phyloP scores from a whole-genome alignment of 257 asterid genomes.

The Plectranthus barbatus region DNA sequence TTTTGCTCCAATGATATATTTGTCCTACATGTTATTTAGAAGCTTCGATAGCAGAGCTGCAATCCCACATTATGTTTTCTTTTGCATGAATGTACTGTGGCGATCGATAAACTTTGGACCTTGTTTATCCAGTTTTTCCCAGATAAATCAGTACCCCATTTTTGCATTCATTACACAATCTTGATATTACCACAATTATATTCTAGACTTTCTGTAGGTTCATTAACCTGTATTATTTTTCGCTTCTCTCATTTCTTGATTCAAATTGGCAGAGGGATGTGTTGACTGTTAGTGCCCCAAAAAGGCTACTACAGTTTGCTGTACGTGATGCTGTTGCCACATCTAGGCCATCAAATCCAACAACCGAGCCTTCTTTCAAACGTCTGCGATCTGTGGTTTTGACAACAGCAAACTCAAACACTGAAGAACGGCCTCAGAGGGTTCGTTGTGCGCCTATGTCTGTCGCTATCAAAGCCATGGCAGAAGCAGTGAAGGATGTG shows the following conservation, averaged over 20 bases:
- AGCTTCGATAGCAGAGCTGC: background rate
- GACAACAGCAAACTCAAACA: constrained; percentile 35
- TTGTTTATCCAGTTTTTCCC: background rate
- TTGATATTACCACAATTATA: background rate
- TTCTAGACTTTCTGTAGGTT: background rate
- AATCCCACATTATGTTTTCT: background rate
- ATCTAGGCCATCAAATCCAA: constrained; percentile 42
- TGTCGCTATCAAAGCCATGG: constrained; percentile 74
- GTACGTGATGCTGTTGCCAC: constrained; percentile 91
- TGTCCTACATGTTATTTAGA: background rate
- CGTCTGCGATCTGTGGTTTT: constrained; percentile 90
- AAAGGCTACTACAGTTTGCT: constrained; percentile 89
- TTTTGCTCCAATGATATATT: background rate
- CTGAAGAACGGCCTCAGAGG: constrained; percentile 50
- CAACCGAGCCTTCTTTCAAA: constrained; percentile 50
- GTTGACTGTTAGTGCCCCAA: constrained; percentile 54
- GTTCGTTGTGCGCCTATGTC: constrained; percentile 45
- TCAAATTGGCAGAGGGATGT: constrained; percentile 46
- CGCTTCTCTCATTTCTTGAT: constrained; percentile 8
- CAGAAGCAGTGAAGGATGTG: constrained; percentile 89
- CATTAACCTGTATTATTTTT: background rate
- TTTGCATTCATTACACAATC: background rate
- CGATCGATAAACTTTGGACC: background rate
- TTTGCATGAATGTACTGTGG: background rate
- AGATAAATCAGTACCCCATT: background rate